phyloP scores from a whole-genome alignment of 1,284 basidiomycete genomes.

The Vanrija sp. region DNA sequence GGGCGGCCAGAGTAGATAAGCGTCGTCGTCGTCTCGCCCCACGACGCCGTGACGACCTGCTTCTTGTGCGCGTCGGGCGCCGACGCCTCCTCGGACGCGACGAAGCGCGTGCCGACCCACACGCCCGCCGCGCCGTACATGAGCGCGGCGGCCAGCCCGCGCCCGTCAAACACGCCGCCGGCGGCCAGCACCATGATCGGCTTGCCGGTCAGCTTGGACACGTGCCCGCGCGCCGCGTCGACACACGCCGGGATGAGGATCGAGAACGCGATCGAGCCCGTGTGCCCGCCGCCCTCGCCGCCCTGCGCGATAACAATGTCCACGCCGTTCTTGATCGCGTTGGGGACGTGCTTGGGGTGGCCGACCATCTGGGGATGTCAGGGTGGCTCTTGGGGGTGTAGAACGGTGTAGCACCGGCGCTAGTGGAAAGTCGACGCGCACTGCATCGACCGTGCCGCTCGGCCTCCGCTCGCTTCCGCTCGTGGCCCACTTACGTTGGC shows the following conservation, averaged over 20 bases:
- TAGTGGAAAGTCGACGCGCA: no score
- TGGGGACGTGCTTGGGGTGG: conserved; percentile 76
- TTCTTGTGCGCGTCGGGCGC: conserved; percentile 83
- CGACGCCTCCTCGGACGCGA: conserved; percentile 61
- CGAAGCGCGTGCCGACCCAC: conserved; percentile 89
- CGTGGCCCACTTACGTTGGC: conserved; percentile 59
- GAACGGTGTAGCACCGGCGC: no score
- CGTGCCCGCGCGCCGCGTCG: conserved; percentile 68
- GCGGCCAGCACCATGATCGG: conserved; percentile 79
- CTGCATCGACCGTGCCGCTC: no score
- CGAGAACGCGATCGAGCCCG: conserved; percentile 41
- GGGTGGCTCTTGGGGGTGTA: background rate
- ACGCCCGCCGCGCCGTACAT: conserved; percentile 79
- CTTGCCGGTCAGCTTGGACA: conserved; percentile 64
- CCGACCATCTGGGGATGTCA: conserved; percentile 66
- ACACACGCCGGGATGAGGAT: conserved; percentile 64
- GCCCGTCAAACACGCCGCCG: conserved; percentile 79
- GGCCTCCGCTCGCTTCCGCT: no score
- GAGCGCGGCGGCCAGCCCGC: conserved; percentile 77
- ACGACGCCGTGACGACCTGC: conserved; percentile 46
- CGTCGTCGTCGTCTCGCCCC: conserved; percentile 60
- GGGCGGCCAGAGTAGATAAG: conserved; percentile 85
- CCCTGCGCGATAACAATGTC: conserved; percentile 87
- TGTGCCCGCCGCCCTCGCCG: conserved; percentile 74
- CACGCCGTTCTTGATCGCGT: conserved; percentile 72